These are phyloP conservation scores for Aschersonia sp. DNA, from an alignment of 2,329 filamentous ascomycete genomes.

Conservation along the genomic window DNA sequence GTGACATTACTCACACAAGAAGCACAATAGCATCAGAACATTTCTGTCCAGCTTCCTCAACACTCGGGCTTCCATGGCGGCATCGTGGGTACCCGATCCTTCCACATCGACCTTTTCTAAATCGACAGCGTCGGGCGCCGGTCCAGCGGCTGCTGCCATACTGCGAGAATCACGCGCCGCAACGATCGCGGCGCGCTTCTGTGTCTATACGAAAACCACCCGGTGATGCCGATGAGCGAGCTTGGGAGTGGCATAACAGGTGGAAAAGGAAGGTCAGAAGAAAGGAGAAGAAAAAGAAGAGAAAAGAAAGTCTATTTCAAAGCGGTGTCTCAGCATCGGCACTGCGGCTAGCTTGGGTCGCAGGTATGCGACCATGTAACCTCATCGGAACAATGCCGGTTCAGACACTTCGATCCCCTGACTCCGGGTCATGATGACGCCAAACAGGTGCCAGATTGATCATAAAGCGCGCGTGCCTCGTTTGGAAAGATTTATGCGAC, in stretches of 20 bases:
- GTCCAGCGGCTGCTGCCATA: background rate
- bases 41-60: constrained; percentile 1
- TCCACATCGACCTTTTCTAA: background rate
- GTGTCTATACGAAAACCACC: too few relatives aligned
- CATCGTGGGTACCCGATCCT: background rate
- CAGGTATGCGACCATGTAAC: background rate
- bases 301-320: background rate
- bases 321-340: too few relatives aligned
- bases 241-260: background rate
- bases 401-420: background rate
- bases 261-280: background rate
- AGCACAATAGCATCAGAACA: background rate
- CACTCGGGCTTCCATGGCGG: constrained; percentile 1
- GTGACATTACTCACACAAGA: background rate
- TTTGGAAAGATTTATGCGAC: too few relatives aligned
- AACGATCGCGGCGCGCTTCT: too few relatives aligned
- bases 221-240: too few relatives aligned
- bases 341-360: too few relatives aligned
- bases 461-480: too few relatives aligned
- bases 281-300: background rate
- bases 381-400: background rate
- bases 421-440: background rate
- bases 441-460: too few relatives aligned
- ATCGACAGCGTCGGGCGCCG: background rate
- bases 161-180: background rate